Evolutionary conservation across 768 basidiomycete genomes (phyloP).

Genomic region (Cystobasidium ongulense): DNA sequence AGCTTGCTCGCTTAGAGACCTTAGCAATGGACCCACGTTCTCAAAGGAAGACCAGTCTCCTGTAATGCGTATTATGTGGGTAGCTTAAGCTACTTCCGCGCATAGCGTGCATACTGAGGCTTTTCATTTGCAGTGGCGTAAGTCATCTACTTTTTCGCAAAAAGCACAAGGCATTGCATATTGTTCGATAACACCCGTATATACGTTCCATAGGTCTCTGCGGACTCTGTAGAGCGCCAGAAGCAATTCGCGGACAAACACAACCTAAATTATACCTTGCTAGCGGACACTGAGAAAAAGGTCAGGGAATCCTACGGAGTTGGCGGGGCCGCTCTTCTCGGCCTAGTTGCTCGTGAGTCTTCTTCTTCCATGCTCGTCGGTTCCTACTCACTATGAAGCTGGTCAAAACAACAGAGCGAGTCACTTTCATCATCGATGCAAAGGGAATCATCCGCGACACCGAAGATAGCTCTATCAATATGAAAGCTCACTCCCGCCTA

Average conservation of each 20-base stretch:
- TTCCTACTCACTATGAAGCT: too few species aligned
- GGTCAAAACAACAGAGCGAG: too few species aligned
- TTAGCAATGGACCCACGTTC: conserved; percentile 12
- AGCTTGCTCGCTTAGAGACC: conserved; percentile 22
- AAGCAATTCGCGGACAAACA: conserved; percentile 19
- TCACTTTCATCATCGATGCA: conserved; percentile 22
- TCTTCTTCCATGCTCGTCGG: too few species aligned
- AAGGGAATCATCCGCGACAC: conserved; percentile 5
- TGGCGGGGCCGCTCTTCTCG: conserved; percentile 14
- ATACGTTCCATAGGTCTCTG: not conserved
- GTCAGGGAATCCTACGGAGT: conserved; percentile 15
- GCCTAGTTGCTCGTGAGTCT: conserved; percentile 14
- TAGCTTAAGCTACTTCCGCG: not conserved
- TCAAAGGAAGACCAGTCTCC: not conserved
- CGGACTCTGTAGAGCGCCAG: conserved; percentile 22
- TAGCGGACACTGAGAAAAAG: conserved; percentile 22
- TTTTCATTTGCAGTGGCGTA: not conserved
- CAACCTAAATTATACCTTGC: conserved; percentile 5
- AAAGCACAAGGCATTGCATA: not conserved
- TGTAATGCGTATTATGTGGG: conserved; percentile 5
- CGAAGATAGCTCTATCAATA: not conserved
- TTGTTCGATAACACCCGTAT: not conserved
- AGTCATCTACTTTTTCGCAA: not conserved
- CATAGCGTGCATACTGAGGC: not conserved
- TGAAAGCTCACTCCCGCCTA: conserved; percentile 11